Base-by-base conservation (phyloP, 768 basidiomycete genomes). In the Lentinus tigrinus region DNA sequence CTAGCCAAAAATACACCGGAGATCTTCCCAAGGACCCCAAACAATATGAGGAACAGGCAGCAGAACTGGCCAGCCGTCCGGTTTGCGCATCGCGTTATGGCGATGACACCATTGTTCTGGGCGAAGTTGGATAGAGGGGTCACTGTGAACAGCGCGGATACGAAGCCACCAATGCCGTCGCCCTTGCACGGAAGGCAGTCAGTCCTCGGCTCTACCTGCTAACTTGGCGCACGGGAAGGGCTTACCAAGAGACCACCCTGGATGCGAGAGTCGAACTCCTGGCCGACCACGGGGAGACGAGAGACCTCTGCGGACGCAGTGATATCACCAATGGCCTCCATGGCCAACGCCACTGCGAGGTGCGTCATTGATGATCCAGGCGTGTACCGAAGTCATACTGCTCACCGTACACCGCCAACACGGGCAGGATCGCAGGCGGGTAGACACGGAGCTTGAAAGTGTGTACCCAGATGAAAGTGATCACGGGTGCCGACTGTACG, bases 301-400 rank as follows among this genome's bases (percentile, higher is more conserved):
- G 90, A 93, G 13, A 91, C 89, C 69, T 95, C 93, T 2, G 88
- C 86, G 13, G 87, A 88, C 0, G 91, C 89, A 1, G 91, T 89
- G 63, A 90, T 84, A 64, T 94, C 92, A 3, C 91, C 91, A 52
- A 91, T 93, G 7, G 89, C 87, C 72, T 93, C 92, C 86, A 93
- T 89, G 0, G 87, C 82, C 0, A 85, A 69, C 0, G 89, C 89
- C 7, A 91, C 84, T 88, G 36, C n/a, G 21, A 39, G 24, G 11
- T 14, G 21, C 27, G 11, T 3, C 34, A 2, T 28, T 52, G 1
- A 63, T 37, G 3, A 9, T 3, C 47, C 34, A 37, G 37, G 24
- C 13, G 14, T 19, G 24, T 28, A 36, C 14, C 16, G 24, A 26
- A 11, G 16, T 49, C 13, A 6, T 21, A 24, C 43, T 26, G 54